Conservation (phyloP, 192 early-diverging fungal genomes). For the Jimgerdemannia flammicorona region DNA sequence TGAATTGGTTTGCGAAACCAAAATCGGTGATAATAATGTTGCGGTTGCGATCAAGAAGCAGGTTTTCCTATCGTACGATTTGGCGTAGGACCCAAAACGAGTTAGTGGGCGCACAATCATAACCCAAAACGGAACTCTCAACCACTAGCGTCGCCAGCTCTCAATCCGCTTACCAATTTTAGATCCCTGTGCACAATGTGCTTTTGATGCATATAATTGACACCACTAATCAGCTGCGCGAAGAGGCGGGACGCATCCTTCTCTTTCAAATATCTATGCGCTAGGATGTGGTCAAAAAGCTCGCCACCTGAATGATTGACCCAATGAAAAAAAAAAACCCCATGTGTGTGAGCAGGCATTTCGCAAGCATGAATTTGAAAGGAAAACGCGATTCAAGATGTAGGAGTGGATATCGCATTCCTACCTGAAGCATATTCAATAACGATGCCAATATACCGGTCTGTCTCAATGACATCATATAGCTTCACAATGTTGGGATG, state of each 20-base stretch:
- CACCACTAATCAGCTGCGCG: conserved; percentile 90
- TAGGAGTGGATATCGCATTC: neutral
- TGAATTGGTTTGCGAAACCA: conserved; percentile 95
- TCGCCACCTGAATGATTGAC: conserved; percentile 51
- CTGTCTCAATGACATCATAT: conserved; percentile 95
- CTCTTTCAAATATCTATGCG: conserved; percentile 90
- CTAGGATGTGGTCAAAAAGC: conserved; percentile 96
- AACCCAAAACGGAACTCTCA: neutral
- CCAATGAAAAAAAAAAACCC: no score
- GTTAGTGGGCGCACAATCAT: neutral
- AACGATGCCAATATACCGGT: conserved; percentile 94
- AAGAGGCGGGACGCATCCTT: conserved; percentile 87
- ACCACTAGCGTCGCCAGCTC: no score
- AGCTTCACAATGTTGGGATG: conserved; percentile 91
- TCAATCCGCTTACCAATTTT: conserved; percentile 75
- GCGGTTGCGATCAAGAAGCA: conserved; percentile 86
- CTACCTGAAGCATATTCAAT: conserved; percentile 92
- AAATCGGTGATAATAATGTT: conserved; percentile 98
- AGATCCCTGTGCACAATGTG: conserved; percentile 97
- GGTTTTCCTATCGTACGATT: conserved; percentile 68
- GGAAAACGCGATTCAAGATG: conserved; percentile 1
- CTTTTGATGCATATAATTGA: conserved; percentile 88
- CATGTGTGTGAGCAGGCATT: no score
- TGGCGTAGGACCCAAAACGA: conserved; percentile 1
- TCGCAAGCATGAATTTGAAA: neutral